These are phyloP conservation scores for Nemania abortiva DNA, from an alignment of 2,329 filamentous ascomycete species.

Conservation along the genomic window DNA sequence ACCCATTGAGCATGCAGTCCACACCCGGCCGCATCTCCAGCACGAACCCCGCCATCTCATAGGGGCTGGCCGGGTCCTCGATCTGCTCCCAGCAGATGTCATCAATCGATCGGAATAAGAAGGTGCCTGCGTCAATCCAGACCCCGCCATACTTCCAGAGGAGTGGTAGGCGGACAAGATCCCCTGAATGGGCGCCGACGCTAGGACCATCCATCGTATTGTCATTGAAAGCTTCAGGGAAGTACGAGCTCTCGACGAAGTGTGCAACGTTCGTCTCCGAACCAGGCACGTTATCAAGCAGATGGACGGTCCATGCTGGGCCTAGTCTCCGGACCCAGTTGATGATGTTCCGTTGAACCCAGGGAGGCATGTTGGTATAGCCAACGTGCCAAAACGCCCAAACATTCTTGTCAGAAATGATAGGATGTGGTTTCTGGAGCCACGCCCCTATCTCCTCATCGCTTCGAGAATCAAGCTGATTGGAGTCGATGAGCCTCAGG, in stretches of 20 bases:
- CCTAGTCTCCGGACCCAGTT: conserved; percentile 55
- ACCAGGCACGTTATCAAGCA: conserved; percentile 54
- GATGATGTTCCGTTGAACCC: conserved; percentile 54
- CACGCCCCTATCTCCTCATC: conserved; percentile 51
- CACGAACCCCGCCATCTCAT: conserved; percentile 51
- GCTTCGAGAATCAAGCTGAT: conserved; percentile 48
- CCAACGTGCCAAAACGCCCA: conserved; percentile 60
- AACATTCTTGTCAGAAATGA: conserved; percentile 56
- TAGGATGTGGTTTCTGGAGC: conserved; percentile 48
- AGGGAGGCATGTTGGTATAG: conserved; percentile 50
- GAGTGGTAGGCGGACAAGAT: conserved; percentile 59
- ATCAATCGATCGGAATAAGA: conserved; percentile 57
- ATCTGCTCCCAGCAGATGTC: conserved; percentile 58
- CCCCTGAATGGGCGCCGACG: conserved; percentile 59
- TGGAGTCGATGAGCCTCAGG: conserved; percentile 41
- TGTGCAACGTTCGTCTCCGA: conserved; percentile 54
- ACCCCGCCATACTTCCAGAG: conserved; percentile 58
- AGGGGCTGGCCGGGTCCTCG: conserved; percentile 52
- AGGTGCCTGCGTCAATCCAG: conserved; percentile 59
- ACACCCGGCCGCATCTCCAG: conserved; percentile 47
- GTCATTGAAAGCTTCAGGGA: conserved; percentile 58
- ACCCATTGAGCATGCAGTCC: conserved; percentile 55
- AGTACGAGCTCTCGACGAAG: conserved; percentile 52
- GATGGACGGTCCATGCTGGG: conserved; percentile 55
- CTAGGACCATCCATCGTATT: conserved; percentile 59